Evolutionary conservation across 176 grass and related monocot genomes (phyloP).

Genomic region (Raddia distichophylla): DNA sequence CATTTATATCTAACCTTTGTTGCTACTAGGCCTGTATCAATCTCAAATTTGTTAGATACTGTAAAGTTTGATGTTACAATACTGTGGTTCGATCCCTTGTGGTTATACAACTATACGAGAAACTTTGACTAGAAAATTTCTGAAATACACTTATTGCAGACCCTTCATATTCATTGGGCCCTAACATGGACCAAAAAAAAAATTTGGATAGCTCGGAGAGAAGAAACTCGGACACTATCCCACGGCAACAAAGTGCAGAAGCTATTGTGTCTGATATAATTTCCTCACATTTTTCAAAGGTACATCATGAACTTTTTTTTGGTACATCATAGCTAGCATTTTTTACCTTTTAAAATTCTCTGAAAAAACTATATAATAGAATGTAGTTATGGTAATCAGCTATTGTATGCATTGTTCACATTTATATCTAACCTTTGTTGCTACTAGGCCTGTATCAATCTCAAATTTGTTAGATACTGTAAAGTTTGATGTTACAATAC

Average conservation of each 20-base stretch:
- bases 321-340: slow-evolving; percentile 20
- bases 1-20: background rate
- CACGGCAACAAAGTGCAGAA: slow-evolving; percentile 72
- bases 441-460: background rate
- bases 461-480: slow-evolving; percentile 5
- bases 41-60: slow-evolving; percentile 4
- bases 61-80: background rate
- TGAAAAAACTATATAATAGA: background rate
- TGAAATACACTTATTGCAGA: slow-evolving; percentile 58
- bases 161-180: slow-evolving; percentile 65
- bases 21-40: background rate
- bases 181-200: slow-evolving; percentile 31
- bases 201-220: slow-evolving; percentile 30
- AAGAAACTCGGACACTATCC: slow-evolving; percentile 52
- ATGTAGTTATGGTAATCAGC: background rate
- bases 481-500: background rate
- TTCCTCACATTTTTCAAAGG: slow-evolving; percentile 66
- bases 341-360: slow-evolving; percentile 20
- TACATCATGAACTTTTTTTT: slow-evolving; percentile 37
- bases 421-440: background rate
- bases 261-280: slow-evolving; percentile 75
- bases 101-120: slow-evolving; percentile 29
- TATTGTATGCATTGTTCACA: background rate
- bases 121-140: slow-evolving; percentile 33
- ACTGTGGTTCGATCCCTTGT: background rate